Conservation (phyloP, 176 grass and related monocot genomes). For the Bothriochloa decipiens region DNA sequence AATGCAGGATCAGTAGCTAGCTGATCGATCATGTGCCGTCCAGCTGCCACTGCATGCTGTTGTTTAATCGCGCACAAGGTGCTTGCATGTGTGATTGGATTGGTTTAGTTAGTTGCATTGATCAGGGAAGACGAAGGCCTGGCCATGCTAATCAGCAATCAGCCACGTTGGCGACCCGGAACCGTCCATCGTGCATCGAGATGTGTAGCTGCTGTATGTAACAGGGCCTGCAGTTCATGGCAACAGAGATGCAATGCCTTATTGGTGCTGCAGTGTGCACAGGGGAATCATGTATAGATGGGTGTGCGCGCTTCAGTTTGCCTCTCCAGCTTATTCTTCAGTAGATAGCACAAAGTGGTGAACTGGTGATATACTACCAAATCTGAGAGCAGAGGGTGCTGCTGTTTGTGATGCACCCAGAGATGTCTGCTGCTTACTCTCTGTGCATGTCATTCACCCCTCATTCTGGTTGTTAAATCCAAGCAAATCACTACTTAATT, state of each 20-base stretch:
- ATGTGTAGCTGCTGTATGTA: background rate
- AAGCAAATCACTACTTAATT: background rate
- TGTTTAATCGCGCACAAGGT: background rate
- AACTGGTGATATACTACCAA: conserved; percentile 15
- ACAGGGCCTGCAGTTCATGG: background rate
- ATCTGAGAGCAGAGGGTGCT: background rate
- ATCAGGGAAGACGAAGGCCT: background rate
- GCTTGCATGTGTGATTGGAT: background rate
- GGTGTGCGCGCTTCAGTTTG: conserved; percentile 13
- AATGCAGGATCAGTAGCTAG: conserved; percentile 6
- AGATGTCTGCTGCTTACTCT: conserved; percentile 1
- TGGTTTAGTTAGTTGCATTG: background rate
- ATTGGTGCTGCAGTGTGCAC: background rate
- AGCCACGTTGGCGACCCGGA: background rate
- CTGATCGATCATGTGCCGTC: conserved; percentile 9
- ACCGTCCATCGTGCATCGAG: background rate
- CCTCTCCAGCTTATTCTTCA: background rate
- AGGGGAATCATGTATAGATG: conserved; percentile 22
- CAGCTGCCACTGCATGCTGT: background rate
- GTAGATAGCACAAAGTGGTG: conserved; percentile 4
- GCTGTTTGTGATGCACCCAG: background rate
- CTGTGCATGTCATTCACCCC: background rate
- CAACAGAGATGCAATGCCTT: background rate
- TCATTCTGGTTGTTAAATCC: background rate
- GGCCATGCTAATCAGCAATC: background rate